Percentiles rank a stretch among this genome's conserved stretches.
These are phyloP conservation scores for Polysphondylium violaceum DNA, from an alignment of 78 protist species.

Conservation along the genomic window DNA sequence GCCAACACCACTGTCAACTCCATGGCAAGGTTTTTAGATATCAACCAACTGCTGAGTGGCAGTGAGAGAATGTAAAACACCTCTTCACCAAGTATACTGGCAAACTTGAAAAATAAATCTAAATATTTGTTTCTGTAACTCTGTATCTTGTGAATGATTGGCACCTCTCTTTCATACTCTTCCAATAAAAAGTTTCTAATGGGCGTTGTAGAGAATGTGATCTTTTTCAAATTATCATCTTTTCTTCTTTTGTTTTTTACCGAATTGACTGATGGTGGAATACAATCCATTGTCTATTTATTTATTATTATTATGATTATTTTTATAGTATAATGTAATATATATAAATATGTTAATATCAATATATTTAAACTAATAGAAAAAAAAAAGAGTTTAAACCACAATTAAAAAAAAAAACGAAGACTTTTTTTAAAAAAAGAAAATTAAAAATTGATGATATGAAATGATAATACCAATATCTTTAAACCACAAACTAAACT, in stretches of 20 bases:
- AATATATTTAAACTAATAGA: neutral
- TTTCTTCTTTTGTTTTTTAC: neutral
- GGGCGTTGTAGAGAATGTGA: constrained; percentile 22
- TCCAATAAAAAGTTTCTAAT: constrained; percentile 28
- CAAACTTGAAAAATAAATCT: constrained; percentile 30
- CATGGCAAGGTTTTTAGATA: constrained; percentile 16
- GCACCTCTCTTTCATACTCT: constrained; percentile 73
- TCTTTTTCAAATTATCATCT: neutral
- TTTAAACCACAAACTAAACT: no score
- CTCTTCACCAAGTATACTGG: constrained; percentile 58
- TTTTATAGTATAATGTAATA: neutral
- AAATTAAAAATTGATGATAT: neutral
- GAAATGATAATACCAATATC: no score
- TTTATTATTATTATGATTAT: neutral
- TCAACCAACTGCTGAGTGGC: constrained; percentile 35
- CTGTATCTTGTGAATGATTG: constrained; percentile 12
- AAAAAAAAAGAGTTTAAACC: neutral
- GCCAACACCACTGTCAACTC: constrained; percentile 48
- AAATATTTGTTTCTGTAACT: constrained; percentile 62
- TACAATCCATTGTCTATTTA: neutral
- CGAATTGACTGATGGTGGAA: neutral
- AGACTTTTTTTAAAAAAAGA: no score
- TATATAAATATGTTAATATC: neutral
- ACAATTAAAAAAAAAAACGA: neutral
- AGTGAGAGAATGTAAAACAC: constrained; percentile 42